A percentile compares a stretch with the other conserved stretches of the same genome.
phyloP scores from a whole-genome alignment of 768 basidiomycete genomes.

The Calvatia gigantea region DNA sequence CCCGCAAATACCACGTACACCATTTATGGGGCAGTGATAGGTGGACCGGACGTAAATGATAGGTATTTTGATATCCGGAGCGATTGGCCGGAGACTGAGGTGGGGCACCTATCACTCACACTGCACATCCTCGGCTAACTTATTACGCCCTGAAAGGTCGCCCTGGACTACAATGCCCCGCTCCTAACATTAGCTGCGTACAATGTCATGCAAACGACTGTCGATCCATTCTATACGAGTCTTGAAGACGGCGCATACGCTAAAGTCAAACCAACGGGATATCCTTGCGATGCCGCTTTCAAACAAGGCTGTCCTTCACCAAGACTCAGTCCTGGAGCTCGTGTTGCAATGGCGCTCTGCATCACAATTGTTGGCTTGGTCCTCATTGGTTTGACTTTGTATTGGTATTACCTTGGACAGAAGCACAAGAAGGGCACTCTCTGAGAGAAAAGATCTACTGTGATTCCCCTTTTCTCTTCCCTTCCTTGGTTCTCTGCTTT shows the following conservation, averaged over 20 bases:
- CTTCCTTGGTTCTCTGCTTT: not conserved
- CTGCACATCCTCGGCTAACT: too few species aligned
- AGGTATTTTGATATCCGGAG: constrained; percentile 81
- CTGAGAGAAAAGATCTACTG: not conserved
- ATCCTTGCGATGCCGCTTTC: constrained; percentile 78
- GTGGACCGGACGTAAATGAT: constrained; percentile 78
- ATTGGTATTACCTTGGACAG: constrained; percentile 32
- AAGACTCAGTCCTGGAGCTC: constrained; percentile 53
- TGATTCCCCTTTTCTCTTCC: not conserved
- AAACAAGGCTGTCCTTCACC: constrained; percentile 45
- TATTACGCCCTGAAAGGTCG: constrained; percentile 39
- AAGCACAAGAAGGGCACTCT: constrained; percentile 11
- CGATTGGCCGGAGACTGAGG: constrained; percentile 90
- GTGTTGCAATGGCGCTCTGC: constrained; percentile 69
- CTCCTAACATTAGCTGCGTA: constrained; percentile 83
- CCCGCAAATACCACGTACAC: constrained; percentile 73
- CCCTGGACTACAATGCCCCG: constrained; percentile 89
- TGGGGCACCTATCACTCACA: too few species aligned
- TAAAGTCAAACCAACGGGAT: constrained; percentile 56
- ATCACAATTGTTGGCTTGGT: constrained; percentile 60
- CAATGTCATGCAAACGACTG: constrained; percentile 61
- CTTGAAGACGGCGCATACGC: constrained; percentile 67
- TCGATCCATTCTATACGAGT: constrained; percentile 75
- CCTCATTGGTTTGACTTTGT: constrained; percentile 43
- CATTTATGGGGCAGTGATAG: constrained; percentile 85